Conservation (phyloP, 1,284 basidiomycete species). For the Phylloboletellus chloephorus region DNA sequence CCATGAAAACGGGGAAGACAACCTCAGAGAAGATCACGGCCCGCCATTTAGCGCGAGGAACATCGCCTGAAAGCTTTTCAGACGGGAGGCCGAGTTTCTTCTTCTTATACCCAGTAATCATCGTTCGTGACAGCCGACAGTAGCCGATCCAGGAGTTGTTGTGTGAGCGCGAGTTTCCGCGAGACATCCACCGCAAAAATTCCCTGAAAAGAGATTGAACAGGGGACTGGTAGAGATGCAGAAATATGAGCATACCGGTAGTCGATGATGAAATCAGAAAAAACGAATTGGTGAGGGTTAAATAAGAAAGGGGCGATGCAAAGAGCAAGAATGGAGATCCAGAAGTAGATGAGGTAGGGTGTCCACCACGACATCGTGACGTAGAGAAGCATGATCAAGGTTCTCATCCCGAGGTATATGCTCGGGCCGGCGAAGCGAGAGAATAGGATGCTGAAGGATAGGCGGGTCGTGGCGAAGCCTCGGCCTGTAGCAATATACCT, state of each 20-base stretch:
- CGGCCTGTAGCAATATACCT: slow-evolving; percentile 98
- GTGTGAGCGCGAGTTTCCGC: slow-evolving; percentile 94
- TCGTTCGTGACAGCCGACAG: slow-evolving; percentile 88
- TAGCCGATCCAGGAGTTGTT: slow-evolving; percentile 98
- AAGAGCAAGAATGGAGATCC: slow-evolving; percentile 83
- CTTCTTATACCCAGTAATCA: slow-evolving; percentile 97
- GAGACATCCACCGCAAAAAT: slow-evolving; percentile 95
- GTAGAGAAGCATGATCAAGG: slow-evolving; percentile 84
- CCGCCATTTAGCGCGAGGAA: slow-evolving; percentile 86
- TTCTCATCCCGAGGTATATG: slow-evolving; percentile 93
- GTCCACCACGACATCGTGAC: slow-evolving; percentile 88
- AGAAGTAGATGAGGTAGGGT: slow-evolving; percentile 92
- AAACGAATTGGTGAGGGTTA: slow-evolving; percentile 96
- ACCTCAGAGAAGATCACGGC: slow-evolving; percentile 87
- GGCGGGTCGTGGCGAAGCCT: slow-evolving; percentile 92
- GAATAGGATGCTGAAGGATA: slow-evolving; percentile 89
- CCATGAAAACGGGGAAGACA: slow-evolving; percentile 79
- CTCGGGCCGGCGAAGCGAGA: slow-evolving; percentile 95
- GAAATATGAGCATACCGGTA: slow-evolving; percentile 59
- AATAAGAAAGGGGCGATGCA: slow-evolving; percentile 93
- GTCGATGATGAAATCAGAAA: slow-evolving; percentile 93
- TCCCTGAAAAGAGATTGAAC: slow-evolving; percentile 48
- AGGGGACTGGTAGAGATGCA: slow-evolving; percentile 3
- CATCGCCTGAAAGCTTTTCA: slow-evolving; percentile 89
- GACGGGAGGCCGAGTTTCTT: slow-evolving; percentile 92